Base-by-base conservation (phyloP, 2,329 filamentous ascomycete species). In the Fusarium camptoceras region DNA sequence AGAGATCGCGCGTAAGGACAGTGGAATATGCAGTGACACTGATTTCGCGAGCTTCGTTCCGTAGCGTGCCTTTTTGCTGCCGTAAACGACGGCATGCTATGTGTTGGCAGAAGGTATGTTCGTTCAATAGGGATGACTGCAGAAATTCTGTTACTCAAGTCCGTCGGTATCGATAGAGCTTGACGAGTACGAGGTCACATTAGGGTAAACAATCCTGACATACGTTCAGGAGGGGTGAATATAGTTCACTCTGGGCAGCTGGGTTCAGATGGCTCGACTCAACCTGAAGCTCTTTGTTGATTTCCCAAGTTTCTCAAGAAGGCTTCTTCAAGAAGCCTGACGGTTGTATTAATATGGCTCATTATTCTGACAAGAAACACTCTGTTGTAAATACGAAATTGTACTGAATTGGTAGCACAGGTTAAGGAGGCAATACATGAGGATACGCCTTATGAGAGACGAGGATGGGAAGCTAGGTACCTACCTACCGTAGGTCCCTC, bases 11-110 rank as follows among this genome's bases (percentile, higher is more conserved):
- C 63, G 56, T 49, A 66, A 62, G 54, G 25, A 43, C 43, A 50
- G 44, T 59, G 39, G 25, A 49, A 43, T 28, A 68, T 59, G 71
- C 59, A 55, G 71, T 72, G 50, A 49, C 44, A 71, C 63, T n/a
- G 14, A 41, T n/a, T 18, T 54, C 27, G 46, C 48, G 47, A 65
- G 37, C 34, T 49, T 37, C 43, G 20, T 54, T 55, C 56, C 44
- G 27, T 54, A 43, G 37, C 25, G 55, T 44, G 42, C 30, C 28
- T 55, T 48, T 66, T 28, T 55, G 28, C 37, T 47, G 50, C 46
- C 56, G 57, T 42, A 51, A 43, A 55, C 39, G 30, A 43, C 43
- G 37, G 54, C 31, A 67, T 39, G 37, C 14, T 39, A 53, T 65
- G 49, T 61, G 64, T 58, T 66, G 25, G 50, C 50, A 48, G 22